Percentiles rank a stretch among this genome's conserved stretches.
Conservation (phyloP, 441 rosid species). For the Dalechampia spathulata region DNA sequence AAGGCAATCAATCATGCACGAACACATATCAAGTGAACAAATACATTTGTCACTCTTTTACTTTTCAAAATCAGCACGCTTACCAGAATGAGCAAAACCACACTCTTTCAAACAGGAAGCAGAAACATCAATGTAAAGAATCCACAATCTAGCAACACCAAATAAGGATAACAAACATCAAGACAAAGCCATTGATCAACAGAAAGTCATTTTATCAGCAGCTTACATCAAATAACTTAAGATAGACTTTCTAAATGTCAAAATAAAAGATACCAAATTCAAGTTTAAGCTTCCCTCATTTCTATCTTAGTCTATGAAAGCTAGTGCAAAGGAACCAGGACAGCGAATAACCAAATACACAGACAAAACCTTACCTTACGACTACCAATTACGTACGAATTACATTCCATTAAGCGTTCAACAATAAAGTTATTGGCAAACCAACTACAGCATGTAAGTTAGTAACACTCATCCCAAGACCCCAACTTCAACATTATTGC, state of each 20-base stretch:
- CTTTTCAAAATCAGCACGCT: neutral
- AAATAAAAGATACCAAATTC: neutral
- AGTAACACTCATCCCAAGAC: neutral
- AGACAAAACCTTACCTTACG: neutral
- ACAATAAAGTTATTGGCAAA: neutral
- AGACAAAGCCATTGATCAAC: neutral
- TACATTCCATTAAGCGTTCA: no score
- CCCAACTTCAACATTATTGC: neutral
- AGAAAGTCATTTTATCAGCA: no score
- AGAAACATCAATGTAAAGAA: conserved; percentile 4
- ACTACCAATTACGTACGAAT: neutral
- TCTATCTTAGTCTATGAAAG: neutral
- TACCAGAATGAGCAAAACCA: neutral
- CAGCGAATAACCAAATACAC: neutral
- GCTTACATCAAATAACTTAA: no score
- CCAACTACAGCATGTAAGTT: conserved; percentile 3
- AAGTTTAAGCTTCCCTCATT: neutral
- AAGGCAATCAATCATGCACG: no score
- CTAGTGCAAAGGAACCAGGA: neutral
- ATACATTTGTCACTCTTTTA: conserved; percentile 3
- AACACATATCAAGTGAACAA: neutral
- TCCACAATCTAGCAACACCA: neutral
- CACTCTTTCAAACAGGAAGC: neutral
- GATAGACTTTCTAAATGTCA: neutral
- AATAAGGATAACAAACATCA: neutral